Evolutionary conservation across 1,284 basidiomycete genomes (phyloP).

Genomic region (Apiotrichum montevideense): DNA sequence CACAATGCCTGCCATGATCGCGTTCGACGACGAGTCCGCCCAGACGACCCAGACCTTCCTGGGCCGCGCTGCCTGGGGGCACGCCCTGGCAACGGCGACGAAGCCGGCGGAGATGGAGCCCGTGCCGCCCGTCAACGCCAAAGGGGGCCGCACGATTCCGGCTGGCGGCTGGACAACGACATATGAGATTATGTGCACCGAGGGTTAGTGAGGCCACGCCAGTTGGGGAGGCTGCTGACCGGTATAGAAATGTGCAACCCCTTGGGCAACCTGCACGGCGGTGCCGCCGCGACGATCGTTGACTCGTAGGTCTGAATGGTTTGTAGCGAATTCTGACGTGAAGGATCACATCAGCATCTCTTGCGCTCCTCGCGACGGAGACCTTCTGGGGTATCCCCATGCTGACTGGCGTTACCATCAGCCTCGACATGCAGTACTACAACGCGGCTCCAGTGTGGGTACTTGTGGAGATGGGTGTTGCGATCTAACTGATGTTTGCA

Average conservation of each 20-base stretch:
- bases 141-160: constrained; percentile 3
- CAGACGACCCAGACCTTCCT: neutral
- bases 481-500: neutral
- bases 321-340: too few relatives aligned
- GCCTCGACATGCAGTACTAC: constrained; percentile 27
- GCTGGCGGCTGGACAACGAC: neutral
- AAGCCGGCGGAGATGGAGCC: constrained; percentile 3
- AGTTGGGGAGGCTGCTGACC: neutral
- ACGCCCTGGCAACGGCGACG: neutral
- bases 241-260: neutral
- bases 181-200: neutral
- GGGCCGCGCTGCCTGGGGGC: neutral
- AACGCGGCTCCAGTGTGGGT: constrained; percentile 15
- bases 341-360: constrained; percentile 1
- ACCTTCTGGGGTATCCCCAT: constrained; percentile 36
- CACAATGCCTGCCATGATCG: neutral
- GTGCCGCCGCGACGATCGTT: constrained; percentile 26
- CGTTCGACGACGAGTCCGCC: neutral
- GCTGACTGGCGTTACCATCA: constrained; percentile 26
- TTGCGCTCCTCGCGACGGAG: constrained; percentile 18
- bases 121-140: neutral
- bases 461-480: neutral
- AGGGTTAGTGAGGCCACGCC: neutral
- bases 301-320: constrained; percentile 20
- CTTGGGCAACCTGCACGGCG: constrained; percentile 28